Percentiles rank a stretch among this genome's conserved stretches.
Conservation (phyloP, 2,329 filamentous ascomycete species). For the Colletotrichum eremochloae region DNA sequence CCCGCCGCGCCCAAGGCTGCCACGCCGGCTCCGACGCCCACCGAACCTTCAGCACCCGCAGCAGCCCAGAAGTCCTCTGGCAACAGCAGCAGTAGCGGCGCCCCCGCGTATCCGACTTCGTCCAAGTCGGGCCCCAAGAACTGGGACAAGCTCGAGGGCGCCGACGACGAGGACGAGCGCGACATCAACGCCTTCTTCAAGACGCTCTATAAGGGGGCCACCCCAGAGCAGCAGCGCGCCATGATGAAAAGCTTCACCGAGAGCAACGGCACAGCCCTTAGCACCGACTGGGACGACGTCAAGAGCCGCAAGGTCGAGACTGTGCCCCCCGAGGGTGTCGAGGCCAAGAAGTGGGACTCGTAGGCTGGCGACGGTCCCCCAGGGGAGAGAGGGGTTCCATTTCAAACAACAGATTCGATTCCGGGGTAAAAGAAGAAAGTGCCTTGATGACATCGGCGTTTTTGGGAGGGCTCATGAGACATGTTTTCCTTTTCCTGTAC, state of each 20-base stretch:
- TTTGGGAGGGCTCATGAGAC: not conserved
- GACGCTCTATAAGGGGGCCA: constrained; percentile 82
- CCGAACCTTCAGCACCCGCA: constrained; percentile 18
- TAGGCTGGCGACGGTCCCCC: not conserved
- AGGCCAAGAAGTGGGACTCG: constrained; percentile 77
- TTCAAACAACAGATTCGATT: not conserved
- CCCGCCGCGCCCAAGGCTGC: not conserved
- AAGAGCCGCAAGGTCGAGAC: constrained; percentile 78
- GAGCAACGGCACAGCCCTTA: constrained; percentile 92
- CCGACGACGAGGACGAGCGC: constrained; percentile 70
- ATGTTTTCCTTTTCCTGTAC: not conserved
- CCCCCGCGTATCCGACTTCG: constrained; percentile 85
- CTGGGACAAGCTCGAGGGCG: constrained; percentile 81
- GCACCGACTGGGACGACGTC: constrained; percentile 92
- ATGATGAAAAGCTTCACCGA: constrained; percentile 99
- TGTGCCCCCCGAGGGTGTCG: constrained; percentile 80
- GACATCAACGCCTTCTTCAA: constrained; percentile 90
- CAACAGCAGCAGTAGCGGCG: constrained; percentile 19
- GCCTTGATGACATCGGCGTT: constrained; percentile 8
- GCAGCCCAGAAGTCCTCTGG: constrained; percentile 24
- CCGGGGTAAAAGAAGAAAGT: not conserved
- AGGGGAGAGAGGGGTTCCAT: not conserved
- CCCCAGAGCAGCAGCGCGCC: constrained; percentile 85
- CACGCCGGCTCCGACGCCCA: constrained; percentile 12
- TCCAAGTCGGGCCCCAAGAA: constrained; percentile 87